Evolutionary conservation across 2,329 filamentous ascomycete genomes (phyloP), one percentile per base, ranked within the genome.

Genomic region (Aspergillus japonicus): DNA sequence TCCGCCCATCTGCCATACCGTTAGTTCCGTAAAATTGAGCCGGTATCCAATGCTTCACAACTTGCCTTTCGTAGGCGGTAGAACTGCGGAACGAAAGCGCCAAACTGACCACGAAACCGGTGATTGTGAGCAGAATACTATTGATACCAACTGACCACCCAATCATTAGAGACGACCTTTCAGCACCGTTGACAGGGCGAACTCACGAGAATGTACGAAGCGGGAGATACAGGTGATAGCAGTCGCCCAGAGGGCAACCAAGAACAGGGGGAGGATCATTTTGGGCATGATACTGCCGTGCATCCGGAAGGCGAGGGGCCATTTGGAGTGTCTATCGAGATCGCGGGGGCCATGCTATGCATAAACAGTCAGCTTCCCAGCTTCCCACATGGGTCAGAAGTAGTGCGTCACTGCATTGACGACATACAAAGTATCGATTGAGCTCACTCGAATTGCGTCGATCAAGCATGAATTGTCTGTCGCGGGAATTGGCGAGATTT

Each of bases 101-200:
- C 60, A 93, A 78, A 84, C 87, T 87, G 73, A 93, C 89, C 61
- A 93, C 88, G 78, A 93, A 92, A 88, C 90, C 90, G 49, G 89
- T 84, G 55, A 93, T 86, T 1, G 89, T 92, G 56, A 93, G 81
- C 21, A 92, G 80, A 33, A 91, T 82, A n/a, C 82, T 86, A 70
- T 83, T 82, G 63, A 92, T 86, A 50, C 82, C 83, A 19, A 88
- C 73, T 73, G 35, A 16, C 51, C 50, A 33, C 52, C 57, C 47
- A 59, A 64, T 48, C 59, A 54, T 48, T 54, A 62, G 19, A 58
- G 57, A 55, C 31, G 42, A 21, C 58, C 29, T 52, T 16, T 49
- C 8, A 6, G 39, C n/a, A 52, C 42, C 42, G 47, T 54, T 0
- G 16, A 16, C 1, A 14, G 2, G 16, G 24, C 26, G 5, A 24